phyloP scores from a whole-genome alignment of 495 filamentous ascomycete genomes.

The Bombardia bombarda region DNA sequence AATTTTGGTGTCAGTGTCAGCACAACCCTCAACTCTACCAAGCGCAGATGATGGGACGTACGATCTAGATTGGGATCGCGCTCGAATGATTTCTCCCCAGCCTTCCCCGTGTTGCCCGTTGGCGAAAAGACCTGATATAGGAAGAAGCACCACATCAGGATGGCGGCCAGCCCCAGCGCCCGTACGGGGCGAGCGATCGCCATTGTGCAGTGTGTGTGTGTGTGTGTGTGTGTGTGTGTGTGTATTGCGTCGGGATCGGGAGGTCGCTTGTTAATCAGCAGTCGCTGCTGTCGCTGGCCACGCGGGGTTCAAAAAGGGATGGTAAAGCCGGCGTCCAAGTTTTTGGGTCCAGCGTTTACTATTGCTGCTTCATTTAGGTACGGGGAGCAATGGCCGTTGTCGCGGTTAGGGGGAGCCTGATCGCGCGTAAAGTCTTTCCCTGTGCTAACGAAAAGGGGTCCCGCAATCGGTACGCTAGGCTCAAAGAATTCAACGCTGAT shows the following conservation, averaged over 20 bases:
- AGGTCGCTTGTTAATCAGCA: background rate
- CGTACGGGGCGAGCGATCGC: constrained; percentile 76
- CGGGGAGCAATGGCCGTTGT: no score
- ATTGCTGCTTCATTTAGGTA: no score
- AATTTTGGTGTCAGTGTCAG: constrained; percentile 4
- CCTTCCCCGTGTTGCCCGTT: constrained; percentile 8
- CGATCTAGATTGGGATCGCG: constrained; percentile 78
- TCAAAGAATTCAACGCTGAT: no score
- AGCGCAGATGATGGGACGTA: constrained; percentile 37
- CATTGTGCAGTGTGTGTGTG: constrained; percentile 38
- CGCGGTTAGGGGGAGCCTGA: no score
- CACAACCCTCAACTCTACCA: no score
- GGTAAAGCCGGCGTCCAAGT: background rate
- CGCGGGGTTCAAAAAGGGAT: no score
- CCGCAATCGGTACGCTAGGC: no score
- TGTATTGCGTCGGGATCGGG: background rate
- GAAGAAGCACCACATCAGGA: constrained; percentile 65
- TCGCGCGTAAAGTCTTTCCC: no score
- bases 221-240: background rate
- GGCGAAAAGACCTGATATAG: constrained; percentile 60
- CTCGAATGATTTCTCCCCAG: constrained; percentile 43
- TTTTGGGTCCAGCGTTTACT: no score
- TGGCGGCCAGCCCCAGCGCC: constrained; percentile 61
- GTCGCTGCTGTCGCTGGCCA: background rate
- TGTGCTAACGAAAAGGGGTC: no score